These are phyloP conservation scores for Candida corydali DNA, from an alignment of 805 yeast species.

Conservation along the genomic window DNA sequence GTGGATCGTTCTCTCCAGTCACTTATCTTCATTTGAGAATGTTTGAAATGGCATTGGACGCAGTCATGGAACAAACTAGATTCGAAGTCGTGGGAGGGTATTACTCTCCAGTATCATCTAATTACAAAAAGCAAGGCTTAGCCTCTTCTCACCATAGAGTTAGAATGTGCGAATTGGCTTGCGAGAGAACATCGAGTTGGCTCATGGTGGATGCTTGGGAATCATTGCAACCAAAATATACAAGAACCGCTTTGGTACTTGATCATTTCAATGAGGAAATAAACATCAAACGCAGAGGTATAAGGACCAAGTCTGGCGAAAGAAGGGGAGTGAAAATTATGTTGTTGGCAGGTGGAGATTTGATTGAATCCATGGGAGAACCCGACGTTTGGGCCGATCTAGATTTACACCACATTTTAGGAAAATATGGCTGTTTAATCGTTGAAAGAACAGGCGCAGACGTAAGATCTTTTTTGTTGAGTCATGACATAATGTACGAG, in stretches of 20 bases:
- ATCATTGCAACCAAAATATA: constrained; percentile 82
- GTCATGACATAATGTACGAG: constrained; percentile 97
- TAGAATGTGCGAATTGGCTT: constrained; percentile 96
- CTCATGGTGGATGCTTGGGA: constrained; percentile 99
- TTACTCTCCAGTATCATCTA: constrained; percentile 91
- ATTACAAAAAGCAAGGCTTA: constrained; percentile 87
- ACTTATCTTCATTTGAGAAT: constrained; percentile 92
- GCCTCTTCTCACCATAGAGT: constrained; percentile 89
- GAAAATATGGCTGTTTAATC: constrained; percentile 92
- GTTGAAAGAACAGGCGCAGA: constrained; percentile 97
- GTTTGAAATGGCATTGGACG: constrained; percentile 98
- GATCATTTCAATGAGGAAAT: constrained; percentile 97
- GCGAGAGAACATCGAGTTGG: constrained; percentile 96
- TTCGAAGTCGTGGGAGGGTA: constrained; percentile 96
- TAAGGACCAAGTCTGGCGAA: constrained; percentile 53
- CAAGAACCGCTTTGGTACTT: constrained; percentile 90
- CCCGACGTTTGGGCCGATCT: constrained; percentile 98
- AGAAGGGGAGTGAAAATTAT: constrained; percentile 86
- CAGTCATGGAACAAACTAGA: constrained; percentile 84
- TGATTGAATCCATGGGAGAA: constrained; percentile 99
- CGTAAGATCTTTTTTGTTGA: constrained; percentile 83
- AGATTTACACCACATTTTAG: constrained; percentile 91
- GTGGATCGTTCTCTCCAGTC: constrained; percentile 95
- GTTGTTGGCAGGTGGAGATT: constrained; percentile 96
- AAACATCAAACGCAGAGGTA: constrained; percentile 85